phyloP scores from a whole-genome alignment of 371 early-diverging fungal species.

The Mortierella sp. region DNA sequence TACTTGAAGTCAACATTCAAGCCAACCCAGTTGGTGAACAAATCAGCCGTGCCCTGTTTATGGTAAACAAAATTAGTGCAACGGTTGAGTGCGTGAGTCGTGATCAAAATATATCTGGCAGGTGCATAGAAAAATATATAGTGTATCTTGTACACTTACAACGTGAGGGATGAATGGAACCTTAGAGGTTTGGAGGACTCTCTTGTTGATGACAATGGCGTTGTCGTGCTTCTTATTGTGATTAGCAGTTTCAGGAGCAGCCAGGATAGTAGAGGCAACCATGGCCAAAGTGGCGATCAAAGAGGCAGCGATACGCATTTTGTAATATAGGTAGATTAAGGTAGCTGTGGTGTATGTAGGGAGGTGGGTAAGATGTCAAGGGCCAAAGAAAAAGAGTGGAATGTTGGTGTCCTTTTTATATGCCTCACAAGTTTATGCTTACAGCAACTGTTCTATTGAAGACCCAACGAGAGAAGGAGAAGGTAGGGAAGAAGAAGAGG shows the following conservation, averaged over 20 bases:
- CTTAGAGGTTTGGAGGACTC: constrained; percentile 59
- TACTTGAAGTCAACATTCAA: constrained; percentile 71
- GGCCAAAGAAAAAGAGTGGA: neutral
- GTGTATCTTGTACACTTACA: too few relatives aligned
- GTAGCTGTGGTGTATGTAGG: neutral
- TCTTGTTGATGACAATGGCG: constrained; percentile 56
- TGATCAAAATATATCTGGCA: too few relatives aligned
- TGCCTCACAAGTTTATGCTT: neutral
- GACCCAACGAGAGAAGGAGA: neutral
- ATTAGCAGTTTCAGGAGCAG: constrained; percentile 21
- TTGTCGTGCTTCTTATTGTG: constrained; percentile 20
- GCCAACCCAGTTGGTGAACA: constrained; percentile 70
- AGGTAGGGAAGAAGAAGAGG: neutral
- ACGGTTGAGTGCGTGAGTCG: neutral
- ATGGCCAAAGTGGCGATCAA: constrained; percentile 49
- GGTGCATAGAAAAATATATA: neutral
- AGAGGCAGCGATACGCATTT: constrained; percentile 40
- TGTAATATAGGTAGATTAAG: neutral
- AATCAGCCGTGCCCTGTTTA: constrained; percentile 23
- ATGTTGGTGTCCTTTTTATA: neutral
- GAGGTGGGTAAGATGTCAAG: neutral
- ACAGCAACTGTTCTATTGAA: too few relatives aligned
- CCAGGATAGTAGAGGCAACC: constrained; percentile 46
- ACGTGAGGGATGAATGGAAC: constrained; percentile 66
- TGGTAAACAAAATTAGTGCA: neutral